A percentile compares a stretch with the other conserved stretches of the same genome.
Conservation (phyloP, 2,329 filamentous ascomycete genomes). For the Phyllosticta citriasiana region DNA sequence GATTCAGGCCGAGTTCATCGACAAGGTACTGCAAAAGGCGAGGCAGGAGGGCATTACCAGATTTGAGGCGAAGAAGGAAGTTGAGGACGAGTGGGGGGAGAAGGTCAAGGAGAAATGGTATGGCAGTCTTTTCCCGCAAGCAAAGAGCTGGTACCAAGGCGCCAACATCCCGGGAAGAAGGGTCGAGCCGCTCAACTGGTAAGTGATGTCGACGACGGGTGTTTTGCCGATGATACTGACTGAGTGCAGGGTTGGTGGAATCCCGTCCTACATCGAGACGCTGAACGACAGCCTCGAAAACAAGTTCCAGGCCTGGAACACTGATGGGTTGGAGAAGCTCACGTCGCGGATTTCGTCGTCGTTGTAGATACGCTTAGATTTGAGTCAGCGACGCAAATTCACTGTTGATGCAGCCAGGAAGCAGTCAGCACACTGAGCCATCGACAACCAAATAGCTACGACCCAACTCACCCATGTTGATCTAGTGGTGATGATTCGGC, state of each 20-base stretch:
- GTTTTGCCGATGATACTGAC: background rate
- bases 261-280: conserved; percentile 1
- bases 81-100: conserved; percentile 33
- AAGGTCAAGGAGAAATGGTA: conserved; percentile 17
- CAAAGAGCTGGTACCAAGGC: conserved; percentile 27
- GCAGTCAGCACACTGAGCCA: background rate
- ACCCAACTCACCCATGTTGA: background rate
- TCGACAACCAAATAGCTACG: background rate
- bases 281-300: conserved; percentile 3
- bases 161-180: conserved; percentile 33
- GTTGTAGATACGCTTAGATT: background rate
- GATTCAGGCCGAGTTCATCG: conserved; percentile 36
- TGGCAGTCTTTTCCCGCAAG: conserved; percentile 19
- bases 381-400: background rate
- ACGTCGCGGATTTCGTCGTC: background rate
- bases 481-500: background rate
- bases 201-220: conserved; percentile 23
- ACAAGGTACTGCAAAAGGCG: conserved; percentile 31
- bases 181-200: conserved; percentile 29
- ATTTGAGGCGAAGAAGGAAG: conserved; percentile 32
- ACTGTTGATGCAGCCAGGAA: background rate
- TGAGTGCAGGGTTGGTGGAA: background rate
- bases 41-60: conserved; percentile 28
- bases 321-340: background rate
- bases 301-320: background rate